These are phyloP conservation scores for Moesziomyces parantarcticus DNA, from an alignment of 1,284 basidiomycete species.

Conservation along the genomic window DNA sequence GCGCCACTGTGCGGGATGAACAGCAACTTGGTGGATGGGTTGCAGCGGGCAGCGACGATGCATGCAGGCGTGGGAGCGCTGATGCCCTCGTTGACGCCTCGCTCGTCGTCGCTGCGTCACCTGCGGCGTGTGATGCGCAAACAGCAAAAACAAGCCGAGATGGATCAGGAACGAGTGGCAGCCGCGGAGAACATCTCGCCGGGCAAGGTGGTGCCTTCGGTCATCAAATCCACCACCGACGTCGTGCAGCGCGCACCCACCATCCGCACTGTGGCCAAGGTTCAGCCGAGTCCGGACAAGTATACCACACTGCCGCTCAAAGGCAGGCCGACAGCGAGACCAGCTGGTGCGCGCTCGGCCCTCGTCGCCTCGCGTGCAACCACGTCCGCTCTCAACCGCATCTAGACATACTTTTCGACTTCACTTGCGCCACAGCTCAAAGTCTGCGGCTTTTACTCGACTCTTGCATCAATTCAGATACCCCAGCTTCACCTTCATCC, in stretches of 20 bases:
- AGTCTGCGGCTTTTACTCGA: neutral
- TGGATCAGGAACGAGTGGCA: conserved; percentile 22
- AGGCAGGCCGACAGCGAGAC: conserved; percentile 4
- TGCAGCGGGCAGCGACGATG: conserved; percentile 34
- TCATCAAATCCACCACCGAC: conserved; percentile 1
- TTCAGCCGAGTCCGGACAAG: conserved; percentile 3
- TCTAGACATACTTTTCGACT: conserved; percentile 5
- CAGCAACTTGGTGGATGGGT: neutral
- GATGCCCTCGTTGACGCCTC: conserved; percentile 29
- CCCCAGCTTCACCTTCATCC: neutral
- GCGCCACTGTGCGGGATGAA: neutral
- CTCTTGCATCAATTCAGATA: neutral
- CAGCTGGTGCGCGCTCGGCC: conserved; percentile 18
- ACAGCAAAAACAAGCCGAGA: conserved; percentile 34
- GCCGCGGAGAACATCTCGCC: conserved; percentile 39
- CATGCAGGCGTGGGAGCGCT: conserved; percentile 19
- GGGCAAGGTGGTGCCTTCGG: conserved; percentile 27
- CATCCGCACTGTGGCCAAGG: conserved; percentile 19
- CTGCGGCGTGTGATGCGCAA: conserved; percentile 34
- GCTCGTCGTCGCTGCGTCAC: conserved; percentile 42
- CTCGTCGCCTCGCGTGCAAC: conserved; percentile 11
- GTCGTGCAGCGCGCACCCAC: conserved; percentile 3
- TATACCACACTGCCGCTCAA: conserved; percentile 10
- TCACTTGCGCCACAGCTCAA: neutral
- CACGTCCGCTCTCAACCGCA: conserved; percentile 12